phyloP scores from a whole-genome alignment of 2,329 filamentous ascomycete species.

The Pseudohalonectria lignicola region DNA sequence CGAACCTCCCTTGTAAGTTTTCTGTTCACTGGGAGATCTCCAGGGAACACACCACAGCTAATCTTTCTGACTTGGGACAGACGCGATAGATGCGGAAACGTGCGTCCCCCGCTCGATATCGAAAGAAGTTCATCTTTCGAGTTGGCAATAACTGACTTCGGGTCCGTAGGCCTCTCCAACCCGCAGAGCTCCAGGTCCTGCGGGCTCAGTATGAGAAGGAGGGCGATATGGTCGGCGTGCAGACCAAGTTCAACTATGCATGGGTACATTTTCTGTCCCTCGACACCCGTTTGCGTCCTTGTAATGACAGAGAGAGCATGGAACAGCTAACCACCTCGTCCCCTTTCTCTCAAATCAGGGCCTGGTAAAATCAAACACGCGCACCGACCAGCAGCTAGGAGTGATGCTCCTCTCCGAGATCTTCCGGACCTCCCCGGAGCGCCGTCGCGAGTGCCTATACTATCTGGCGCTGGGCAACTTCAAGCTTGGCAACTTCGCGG shows the following conservation, averaged over 20 bases:
- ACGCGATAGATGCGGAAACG: slow-evolving; percentile 97
- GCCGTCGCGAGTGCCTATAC: slow-evolving; percentile 94
- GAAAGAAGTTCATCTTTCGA: neutral
- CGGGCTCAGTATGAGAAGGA: slow-evolving; percentile 95
- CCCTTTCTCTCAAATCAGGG: slow-evolving; percentile 42
- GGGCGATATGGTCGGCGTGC: slow-evolving; percentile 89
- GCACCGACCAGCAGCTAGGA: slow-evolving; percentile 84
- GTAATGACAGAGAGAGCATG: too few species aligned
- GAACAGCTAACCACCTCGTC: too few species aligned
- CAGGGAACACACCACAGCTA: too few species aligned
- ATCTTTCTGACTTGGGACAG: too few species aligned
- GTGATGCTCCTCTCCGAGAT: slow-evolving; percentile 92
- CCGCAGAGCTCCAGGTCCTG: slow-evolving; percentile 84
- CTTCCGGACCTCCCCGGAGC: slow-evolving; percentile 86
- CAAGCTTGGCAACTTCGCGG: slow-evolving; percentile 95
- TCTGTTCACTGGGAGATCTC: neutral
- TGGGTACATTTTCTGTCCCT: slow-evolving; percentile 53
- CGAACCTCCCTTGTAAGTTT: slow-evolving; percentile 34
- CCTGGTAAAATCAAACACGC: slow-evolving; percentile 81
- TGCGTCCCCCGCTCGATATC: slow-evolving; percentile 22
- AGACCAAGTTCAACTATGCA: slow-evolving; percentile 99
- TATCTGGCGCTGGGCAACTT: slow-evolving; percentile 96
- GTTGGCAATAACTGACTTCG: slow-evolving; percentile 4
- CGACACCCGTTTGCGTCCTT: neutral
- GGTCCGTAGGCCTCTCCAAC: slow-evolving; percentile 63